Evolutionary conservation across 78 protist genomes (phyloP).

Genomic region (Chrysochromulina parva): DNA sequence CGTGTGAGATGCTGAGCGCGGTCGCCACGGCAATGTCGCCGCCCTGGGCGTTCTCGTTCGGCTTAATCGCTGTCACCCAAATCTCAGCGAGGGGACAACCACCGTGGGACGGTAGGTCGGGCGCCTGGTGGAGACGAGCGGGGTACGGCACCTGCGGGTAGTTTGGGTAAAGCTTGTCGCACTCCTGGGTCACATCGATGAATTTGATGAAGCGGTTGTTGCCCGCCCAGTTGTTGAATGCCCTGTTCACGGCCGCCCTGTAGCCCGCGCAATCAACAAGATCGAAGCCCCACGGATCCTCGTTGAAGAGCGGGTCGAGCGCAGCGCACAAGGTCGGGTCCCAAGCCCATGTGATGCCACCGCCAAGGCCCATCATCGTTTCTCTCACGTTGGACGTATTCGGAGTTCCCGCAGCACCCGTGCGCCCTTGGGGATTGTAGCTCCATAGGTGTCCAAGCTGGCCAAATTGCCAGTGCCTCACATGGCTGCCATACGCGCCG

Average conservation of each 20-base stretch:
- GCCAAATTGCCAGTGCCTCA: too few species aligned
- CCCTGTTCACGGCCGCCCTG: background rate
- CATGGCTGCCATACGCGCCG: too few species aligned
- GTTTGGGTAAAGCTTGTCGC: background rate
- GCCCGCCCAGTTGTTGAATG: background rate
- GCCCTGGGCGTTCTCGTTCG: background rate
- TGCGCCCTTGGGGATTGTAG: too few species aligned
- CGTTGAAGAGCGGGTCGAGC: background rate
- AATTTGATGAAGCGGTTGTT: background rate
- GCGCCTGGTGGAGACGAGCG: too few species aligned
- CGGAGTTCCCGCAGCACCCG: too few species aligned
- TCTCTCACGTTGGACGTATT: too few species aligned
- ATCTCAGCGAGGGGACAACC: background rate
- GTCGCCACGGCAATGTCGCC: too few species aligned
- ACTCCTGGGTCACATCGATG: background rate
- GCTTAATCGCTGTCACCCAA: background rate
- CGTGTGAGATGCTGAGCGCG: too few species aligned
- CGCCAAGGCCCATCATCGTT: background rate
- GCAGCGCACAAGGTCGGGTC: background rate
- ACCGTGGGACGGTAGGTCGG: background rate
- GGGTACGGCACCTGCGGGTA: too few species aligned
- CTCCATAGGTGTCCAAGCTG: too few species aligned
- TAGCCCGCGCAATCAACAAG: background rate
- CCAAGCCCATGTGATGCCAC: background rate
- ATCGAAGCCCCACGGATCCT: background rate